Base-by-base conservation (phyloP, 441 rosid species). In the Erysimum cheiri region DNA sequence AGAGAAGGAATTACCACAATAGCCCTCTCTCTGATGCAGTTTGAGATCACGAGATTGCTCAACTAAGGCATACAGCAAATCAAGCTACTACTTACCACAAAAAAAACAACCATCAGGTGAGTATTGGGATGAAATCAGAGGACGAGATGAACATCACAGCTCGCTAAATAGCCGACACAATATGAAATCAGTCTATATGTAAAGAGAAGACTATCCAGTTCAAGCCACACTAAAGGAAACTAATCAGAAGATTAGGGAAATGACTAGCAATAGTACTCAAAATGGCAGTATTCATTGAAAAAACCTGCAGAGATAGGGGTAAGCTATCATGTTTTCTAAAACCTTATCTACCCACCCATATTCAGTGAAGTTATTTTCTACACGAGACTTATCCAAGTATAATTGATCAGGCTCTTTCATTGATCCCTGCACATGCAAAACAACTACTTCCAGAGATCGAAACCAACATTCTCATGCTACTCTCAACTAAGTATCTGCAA, bases 201-300 rank as follows among this genome's bases (percentile, higher is more conserved):
- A 8, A 35, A 6, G 7, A 46, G 17, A 36, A 69, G 35, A 19
- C 2, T 14, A 59, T 22, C n/a, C 37, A 57, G 59, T 52, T 22
- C n/a, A 48, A 57, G 66, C 60, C 3, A 46, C 40, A 26, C 9
- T 19, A 4, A 44, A 40, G 47, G 29, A 65, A 65, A 37, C 17
- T 70, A 60, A 60, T 17, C 60, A 60, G 12, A 49, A 17, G 26
- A 37, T 17, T 37, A 15, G 43, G 22, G 40, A 70, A 47, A 31
- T 12, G 12, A 40, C 8, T 3, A 36, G 46, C 46, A 9, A 58
- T 19, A 60, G 14, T 28, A n/a, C 8, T 39, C 8, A 5, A 58
- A 33, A 54, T 2, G 41, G 61, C 29, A 56, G 9, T 24, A 55
- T 15, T 13, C 14, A 7, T 28, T 9, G 5, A 52, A 6, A 43